These are phyloP conservation scores for Liquidambar formosana DNA, from an alignment of 164 flowering plant species.

Conservation along the genomic window DNA sequence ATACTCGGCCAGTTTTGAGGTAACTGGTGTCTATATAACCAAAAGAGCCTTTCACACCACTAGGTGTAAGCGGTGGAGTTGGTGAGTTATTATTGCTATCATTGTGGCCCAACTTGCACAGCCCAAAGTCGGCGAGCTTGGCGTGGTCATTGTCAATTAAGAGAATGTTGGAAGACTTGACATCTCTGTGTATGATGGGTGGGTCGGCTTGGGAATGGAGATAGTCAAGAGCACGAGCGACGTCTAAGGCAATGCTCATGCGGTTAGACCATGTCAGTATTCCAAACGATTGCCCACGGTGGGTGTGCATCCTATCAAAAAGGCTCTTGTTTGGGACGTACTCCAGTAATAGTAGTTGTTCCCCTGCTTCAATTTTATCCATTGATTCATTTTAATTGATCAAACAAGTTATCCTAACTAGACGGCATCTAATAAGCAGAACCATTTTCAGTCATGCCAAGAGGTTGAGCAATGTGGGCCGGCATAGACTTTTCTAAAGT, in stretches of 20 bases:
- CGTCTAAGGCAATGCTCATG: conserved; percentile 35
- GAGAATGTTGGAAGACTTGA: conserved; percentile 42
- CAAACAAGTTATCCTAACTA: no score
- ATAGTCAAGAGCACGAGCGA: conserved; percentile 40
- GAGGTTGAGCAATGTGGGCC: no score
- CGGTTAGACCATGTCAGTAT: conserved; percentile 38
- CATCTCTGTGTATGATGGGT: conserved; percentile 39
- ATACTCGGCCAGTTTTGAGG: conserved; percentile 31
- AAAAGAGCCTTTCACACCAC: conserved; percentile 29
- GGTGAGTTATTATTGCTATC: no score
- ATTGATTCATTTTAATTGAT: no score
- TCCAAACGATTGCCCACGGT: conserved; percentile 26
- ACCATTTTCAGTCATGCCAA: no score
- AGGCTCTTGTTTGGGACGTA: conserved; percentile 35
- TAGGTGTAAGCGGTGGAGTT: conserved; percentile 13
- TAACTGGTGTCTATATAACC: conserved; percentile 38
- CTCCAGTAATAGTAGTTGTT: conserved; percentile 38
- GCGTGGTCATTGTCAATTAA: conserved; percentile 32
- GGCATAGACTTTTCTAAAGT: no score
- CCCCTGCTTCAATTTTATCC: conserved; percentile 23
- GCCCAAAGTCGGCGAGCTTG: conserved; percentile 44
- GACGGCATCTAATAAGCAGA: no score
- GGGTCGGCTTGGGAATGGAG: conserved; percentile 37
- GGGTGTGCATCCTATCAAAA: conserved; percentile 35
- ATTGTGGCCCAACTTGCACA: conserved; percentile 40